A percentile compares a stretch with the other conserved stretches of the same genome.
phyloP scores from a whole-genome alignment of 2,329 filamentous ascomycete genomes.

The Aureobasidium sp. region DNA sequence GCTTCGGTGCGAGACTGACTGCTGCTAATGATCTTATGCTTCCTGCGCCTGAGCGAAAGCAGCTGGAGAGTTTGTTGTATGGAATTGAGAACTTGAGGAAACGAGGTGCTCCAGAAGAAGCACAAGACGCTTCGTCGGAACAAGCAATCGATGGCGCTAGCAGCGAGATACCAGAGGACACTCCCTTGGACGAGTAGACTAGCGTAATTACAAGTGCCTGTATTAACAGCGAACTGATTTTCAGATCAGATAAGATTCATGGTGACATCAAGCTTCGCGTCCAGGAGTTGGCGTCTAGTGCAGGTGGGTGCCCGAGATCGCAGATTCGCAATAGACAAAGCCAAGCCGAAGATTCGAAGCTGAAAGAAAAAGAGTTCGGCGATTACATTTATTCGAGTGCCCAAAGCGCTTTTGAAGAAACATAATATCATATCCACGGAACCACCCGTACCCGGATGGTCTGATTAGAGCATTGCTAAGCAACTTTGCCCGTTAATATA shows the following conservation, averaged over 20 bases:
- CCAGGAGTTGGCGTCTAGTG: background rate
- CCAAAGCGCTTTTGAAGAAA: background rate
- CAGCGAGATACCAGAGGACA: background rate
- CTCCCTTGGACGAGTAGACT: background rate
- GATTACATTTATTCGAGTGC: background rate
- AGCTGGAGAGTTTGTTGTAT: constrained; percentile 40
- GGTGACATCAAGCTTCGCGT: background rate
- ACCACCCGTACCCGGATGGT: constrained; percentile 10
- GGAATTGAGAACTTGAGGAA: constrained; percentile 44
- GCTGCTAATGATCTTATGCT: constrained; percentile 19
- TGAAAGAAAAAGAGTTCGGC: constrained; percentile 1
- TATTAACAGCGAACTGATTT: too few species aligned
- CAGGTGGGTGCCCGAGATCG: background rate
- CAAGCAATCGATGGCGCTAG: background rate
- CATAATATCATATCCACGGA: constrained; percentile 1
- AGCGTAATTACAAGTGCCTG: background rate
- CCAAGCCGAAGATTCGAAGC: background rate
- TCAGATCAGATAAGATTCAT: background rate
- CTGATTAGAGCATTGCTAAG: constrained; percentile 14
- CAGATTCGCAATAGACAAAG: background rate
- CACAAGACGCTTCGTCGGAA: constrained; percentile 10
- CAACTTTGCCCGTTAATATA: constrained; percentile 7
- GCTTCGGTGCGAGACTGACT: constrained; percentile 13
- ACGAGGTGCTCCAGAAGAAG: constrained; percentile 26
- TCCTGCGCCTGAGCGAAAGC: constrained; percentile 28